Base-by-base conservation (phyloP, 352 stramenopile genomes). In the Phytopythium aichiense region DNA sequence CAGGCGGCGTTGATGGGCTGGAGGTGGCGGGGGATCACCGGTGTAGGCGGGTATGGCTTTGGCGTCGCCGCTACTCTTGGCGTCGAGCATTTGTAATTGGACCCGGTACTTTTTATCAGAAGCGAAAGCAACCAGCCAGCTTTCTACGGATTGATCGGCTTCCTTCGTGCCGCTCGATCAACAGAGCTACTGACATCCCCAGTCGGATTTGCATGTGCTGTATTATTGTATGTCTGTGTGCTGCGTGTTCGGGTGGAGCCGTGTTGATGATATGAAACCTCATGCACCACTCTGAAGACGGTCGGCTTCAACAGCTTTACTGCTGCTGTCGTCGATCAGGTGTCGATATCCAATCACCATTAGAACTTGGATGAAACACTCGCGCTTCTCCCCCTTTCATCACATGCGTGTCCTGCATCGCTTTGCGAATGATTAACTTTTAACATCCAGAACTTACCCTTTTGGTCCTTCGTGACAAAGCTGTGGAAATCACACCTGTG, bases 401-500 rank as follows among this genome's bases (percentile, higher is more conserved):
- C 9, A 1, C 12, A 43, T 67, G 37, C 57, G 11, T 53, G 20
- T 51, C 18, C 40, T 67, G 53, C 66, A 60, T 69, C 8, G 64
- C 37, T 55, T 77, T 70, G 79, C 76, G 69, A 60, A 68, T 74
- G 81, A 91, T 81, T 86, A 88, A 80, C 37, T 37, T 35, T 35
- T 31, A 35, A 69, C 62, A 61, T 79, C 72, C 79, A 79, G 59
- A 88, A 74, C 61, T 88, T 81, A 90, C 83, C 85, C 83, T 87
- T 93, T 92, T 89, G 74, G 68, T 87, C 78, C 75, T 74, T 77
- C 60, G 59, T 77, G 79, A 82, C 72, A 87, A 92, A 75, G 58
- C 31, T 94, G 84, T 94, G 72, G 84, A 94, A 76, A 67, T 55
- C 18, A 94, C 84, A 94, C 84, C 84, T 94, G 84, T 94, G 84